These are phyloP conservation scores for Sarocladium strictum DNA, from an alignment of 2,329 filamentous ascomycete species.

Conservation along the genomic window DNA sequence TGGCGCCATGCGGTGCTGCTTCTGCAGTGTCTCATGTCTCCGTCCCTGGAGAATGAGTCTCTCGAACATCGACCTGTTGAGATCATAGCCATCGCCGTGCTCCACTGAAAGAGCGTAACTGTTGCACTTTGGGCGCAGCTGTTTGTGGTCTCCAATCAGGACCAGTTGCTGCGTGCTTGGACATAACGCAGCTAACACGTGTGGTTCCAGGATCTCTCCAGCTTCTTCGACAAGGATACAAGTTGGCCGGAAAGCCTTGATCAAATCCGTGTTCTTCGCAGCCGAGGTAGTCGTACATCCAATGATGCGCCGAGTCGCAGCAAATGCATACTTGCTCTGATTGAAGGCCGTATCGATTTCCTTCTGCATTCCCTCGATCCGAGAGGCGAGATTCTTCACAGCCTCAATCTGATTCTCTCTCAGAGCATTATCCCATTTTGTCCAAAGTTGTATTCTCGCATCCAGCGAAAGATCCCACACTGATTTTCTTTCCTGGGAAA, in stretches of 20 bases:
- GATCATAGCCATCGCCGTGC: slow-evolving; percentile 57
- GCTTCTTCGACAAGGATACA: slow-evolving; percentile 66
- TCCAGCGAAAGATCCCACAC: slow-evolving; percentile 43
- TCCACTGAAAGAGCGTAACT: slow-evolving; percentile 57
- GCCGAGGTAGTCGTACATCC: slow-evolving; percentile 67
- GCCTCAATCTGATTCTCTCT: slow-evolving; percentile 42
- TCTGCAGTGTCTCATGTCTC: slow-evolving; percentile 45
- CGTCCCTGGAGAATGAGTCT: slow-evolving; percentile 52
- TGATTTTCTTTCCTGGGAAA: not conserved
- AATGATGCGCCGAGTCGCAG: slow-evolving; percentile 55
- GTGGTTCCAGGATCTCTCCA: slow-evolving; percentile 65
- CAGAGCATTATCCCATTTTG: slow-evolving; percentile 38
- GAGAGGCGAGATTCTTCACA: slow-evolving; percentile 30
- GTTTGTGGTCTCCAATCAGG: slow-evolving; percentile 68
- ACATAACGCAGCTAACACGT: slow-evolving; percentile 52
- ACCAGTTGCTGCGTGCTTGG: slow-evolving; percentile 55
- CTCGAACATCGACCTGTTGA: slow-evolving; percentile 66
- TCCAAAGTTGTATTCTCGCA: slow-evolving; percentile 28
- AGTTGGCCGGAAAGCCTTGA: slow-evolving; percentile 49
- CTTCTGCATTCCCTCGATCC: slow-evolving; percentile 36
- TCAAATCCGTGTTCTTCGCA: slow-evolving; percentile 51
- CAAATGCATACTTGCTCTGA: slow-evolving; percentile 33
- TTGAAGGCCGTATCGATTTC: slow-evolving; percentile 37
- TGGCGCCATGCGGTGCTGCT: slow-evolving; percentile 64
- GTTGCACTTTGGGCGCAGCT: slow-evolving; percentile 62